Evolutionary conservation across 805 yeast genomes (phyloP), one percentile per base, ranked within the genome.

Genomic region (Kodamaea leandrae): DNA sequence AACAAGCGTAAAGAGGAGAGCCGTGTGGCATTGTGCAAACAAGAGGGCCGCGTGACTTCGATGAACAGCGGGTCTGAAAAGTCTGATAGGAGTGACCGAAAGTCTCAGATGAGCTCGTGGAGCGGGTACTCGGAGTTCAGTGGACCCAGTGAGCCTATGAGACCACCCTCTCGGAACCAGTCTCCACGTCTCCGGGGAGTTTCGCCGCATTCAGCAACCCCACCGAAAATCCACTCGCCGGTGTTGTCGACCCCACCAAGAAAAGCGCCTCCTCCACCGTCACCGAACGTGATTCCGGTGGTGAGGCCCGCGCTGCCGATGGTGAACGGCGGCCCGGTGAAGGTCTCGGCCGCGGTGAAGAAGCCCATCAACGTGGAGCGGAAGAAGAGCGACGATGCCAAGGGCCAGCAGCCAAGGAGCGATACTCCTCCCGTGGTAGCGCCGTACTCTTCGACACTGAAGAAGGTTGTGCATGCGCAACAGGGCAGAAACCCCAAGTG

Each of bases 221-320:
- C 41, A 4, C n/a, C 23, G 18, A 28, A 21, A 9, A 30, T 39
- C n/a, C 36, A 39, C 21, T 39, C 42, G 13, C 42, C 42, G 4
- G 36, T 32, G 2, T 24, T 39, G 19, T 39, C 42, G 16, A 32
- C 36, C 8, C 42, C 42, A 10, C 42, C 42, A 18, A 19, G 26
- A 17, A 39, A 28, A 18, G 29, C 32, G 25, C 42, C 42, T 8
- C 42, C 42, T 4, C 41, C 41, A 3, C 42, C 42, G 4, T 36
- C 40, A 10, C 38, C 38, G 13, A 27, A 27, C 10, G 6, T 14
- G 7, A 14, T 6, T 13, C 17, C 32, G 9, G 32, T 27, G 6
- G 32, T 27, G 6, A 13, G 4, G 17, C 32, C 16, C 18, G 16
- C 32, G 6, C 6, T 14, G 17, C 17, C 6, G 4, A 6, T 27